These are phyloP conservation scores for Sporobolomyces roseus DNA, from an alignment of 768 basidiomycete genomes.

Conservation along the genomic window DNA sequence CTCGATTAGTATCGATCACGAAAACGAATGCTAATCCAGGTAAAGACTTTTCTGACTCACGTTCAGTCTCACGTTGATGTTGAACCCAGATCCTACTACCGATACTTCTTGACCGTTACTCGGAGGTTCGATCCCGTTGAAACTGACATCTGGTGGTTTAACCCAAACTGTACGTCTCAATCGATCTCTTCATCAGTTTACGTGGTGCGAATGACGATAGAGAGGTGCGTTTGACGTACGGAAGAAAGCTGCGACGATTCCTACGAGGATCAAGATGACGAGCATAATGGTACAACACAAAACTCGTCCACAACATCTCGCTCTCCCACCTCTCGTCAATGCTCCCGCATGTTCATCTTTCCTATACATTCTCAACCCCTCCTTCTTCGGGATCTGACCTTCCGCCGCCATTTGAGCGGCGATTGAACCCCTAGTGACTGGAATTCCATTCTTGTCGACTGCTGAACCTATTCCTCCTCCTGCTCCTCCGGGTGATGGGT, in stretches of 20 bases:
- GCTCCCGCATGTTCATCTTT: slow-evolving; percentile 45
- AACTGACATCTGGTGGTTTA: slow-evolving; percentile 44
- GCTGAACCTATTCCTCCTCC: too few species aligned
- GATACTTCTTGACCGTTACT: slow-evolving; percentile 30
- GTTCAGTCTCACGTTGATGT: slow-evolving; percentile 41
- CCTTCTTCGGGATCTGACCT: slow-evolving; percentile 46
- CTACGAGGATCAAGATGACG: slow-evolving; percentile 42
- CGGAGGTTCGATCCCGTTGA: slow-evolving; percentile 43
- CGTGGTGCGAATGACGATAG: not conserved
- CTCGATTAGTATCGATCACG: too few species aligned
- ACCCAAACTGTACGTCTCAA: slow-evolving; percentile 41
- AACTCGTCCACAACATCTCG: slow-evolving; percentile 37
- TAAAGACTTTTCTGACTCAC: slow-evolving; percentile 9
- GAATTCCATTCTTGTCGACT: slow-evolving; percentile 17
- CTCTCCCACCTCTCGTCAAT: slow-evolving; percentile 38
- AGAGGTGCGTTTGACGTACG: slow-evolving; percentile 30
- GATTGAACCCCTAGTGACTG: slow-evolving; percentile 38
- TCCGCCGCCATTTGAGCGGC: slow-evolving; percentile 45
- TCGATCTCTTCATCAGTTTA: too few species aligned
- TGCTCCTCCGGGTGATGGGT: too few species aligned
- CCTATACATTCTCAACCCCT: slow-evolving; percentile 45
- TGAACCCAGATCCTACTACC: slow-evolving; percentile 32
- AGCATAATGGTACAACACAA: slow-evolving; percentile 44
- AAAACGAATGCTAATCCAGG: not conserved
- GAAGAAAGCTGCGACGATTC: slow-evolving; percentile 44